Evolutionary conservation across 306 rosid species (phyloP), one percentile per base, ranked within the genome.

Genomic region (Prunus campanulata): DNA sequence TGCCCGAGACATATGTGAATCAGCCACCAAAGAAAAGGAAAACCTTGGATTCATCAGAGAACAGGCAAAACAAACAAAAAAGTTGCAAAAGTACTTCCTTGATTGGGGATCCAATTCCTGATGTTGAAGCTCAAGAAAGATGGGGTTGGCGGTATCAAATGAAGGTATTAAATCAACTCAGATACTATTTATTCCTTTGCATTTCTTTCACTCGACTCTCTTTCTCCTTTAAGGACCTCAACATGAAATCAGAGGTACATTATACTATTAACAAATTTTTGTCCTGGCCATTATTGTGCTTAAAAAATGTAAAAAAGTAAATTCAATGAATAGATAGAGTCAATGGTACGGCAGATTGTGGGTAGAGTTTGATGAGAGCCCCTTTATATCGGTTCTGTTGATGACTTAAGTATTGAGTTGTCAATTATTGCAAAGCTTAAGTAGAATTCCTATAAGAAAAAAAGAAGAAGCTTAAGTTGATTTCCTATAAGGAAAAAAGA

Each of bases 71-170:
- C 15, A 65, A 76, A 79, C 49, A 42, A 49, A 70, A 76, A 65
- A 57, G 70, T 20, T 3, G 49, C 19, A 68, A 69, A 71, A 61
- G 47, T 76, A 11, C 85, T 81, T 86, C 66, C 76, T 94, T 94
- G 78, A 47, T 90, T 78, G 97, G 97, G 72, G 94, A 91, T 83
- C 94, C 96, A 68, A 81, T 91, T 81, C 90, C 93, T 44, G 87
- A 80, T 60, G 86, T 80, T 70, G 97, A 94, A 87, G 97, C 98
- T 83, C 96, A 71, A 57, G 81, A 86, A 66, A 87, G 88, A 88
- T 94, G 98, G 98, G 87, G 86, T 52, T 94, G 98, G 98, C 97
- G 98, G 25, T 94, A 94, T 75, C 88, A 88, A 80, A 66, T 90
- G 86, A 94, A 91, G 98, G 98, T 91, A 20, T 74, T 76, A 70